phyloP scores from a whole-genome alignment of 2,329 filamentous ascomycete genomes.

The Davidsoniella eucalypti region DNA sequence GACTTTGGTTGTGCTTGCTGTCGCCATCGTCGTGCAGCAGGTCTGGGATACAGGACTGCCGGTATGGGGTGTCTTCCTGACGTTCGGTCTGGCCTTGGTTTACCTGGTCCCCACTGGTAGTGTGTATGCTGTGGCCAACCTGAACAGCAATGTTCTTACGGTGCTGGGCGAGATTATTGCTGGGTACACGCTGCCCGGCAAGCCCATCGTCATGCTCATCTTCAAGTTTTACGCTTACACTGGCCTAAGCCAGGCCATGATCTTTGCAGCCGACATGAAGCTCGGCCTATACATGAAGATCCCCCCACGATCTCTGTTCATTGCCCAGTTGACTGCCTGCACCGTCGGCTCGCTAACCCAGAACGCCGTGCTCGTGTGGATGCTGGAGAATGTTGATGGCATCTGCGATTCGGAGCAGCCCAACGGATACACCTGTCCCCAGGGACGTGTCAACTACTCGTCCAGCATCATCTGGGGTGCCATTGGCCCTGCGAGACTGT shows the following conservation, averaged over 20 bases:
- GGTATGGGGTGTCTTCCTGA: constrained; percentile 26
- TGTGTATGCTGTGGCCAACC: constrained; percentile 31
- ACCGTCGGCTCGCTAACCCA: constrained; percentile 24
- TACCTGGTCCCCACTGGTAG: constrained; percentile 28
- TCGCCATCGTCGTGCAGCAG: constrained; percentile 24
- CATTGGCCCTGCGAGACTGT: constrained; percentile 28
- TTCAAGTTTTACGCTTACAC: constrained; percentile 33
- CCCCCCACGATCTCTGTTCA: constrained; percentile 32
- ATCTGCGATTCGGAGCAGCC: constrained; percentile 33
- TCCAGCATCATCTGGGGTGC: constrained; percentile 44
- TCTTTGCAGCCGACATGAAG: constrained; percentile 32
- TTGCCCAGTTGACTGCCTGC: constrained; percentile 25
- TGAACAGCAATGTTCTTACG: constrained; percentile 29
- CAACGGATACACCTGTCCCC: constrained; percentile 38
- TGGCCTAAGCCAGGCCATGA: constrained; percentile 28
- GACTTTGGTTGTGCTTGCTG: constrained; percentile 29
- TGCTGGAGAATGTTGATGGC: constrained; percentile 29
- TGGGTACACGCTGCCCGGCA: constrained; percentile 31
- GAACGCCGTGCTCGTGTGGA: constrained; percentile 22
- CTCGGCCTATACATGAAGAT: constrained; percentile 37
- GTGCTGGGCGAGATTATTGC: constrained; percentile 32
- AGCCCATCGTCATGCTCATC: constrained; percentile 31
- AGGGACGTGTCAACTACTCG: constrained; percentile 42
- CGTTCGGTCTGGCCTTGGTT: constrained; percentile 24
- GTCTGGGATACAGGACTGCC: constrained; percentile 25